Base-by-base conservation (phyloP, 176 grass and related monocot species). In the Typha latifolia region DNA sequence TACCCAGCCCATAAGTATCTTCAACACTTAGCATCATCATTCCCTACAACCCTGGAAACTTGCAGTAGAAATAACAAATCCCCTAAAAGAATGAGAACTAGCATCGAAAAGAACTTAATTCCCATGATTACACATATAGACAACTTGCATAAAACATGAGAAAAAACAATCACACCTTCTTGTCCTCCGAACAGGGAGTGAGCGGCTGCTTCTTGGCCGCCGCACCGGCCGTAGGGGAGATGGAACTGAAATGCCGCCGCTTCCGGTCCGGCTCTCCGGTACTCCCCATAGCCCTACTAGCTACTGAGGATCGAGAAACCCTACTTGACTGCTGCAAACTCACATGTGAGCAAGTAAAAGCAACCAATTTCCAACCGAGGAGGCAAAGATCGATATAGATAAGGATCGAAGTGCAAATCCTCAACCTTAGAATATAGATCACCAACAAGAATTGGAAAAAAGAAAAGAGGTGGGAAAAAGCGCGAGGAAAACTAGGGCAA, bases 221-320 rank as follows among this genome's bases (percentile, higher is more conserved):
- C 3, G 83, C 47, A 14, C 66, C 70, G 10, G 71, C 72, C n/a
- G 81, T 78, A 21, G 82, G 81, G 59, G 78, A 81, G 53, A 87
- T 76, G 62, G 89, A 74, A 68, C 62, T 72, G 55, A 86, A 71
- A 56, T 85, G 76, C 14, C 76, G 81, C 56, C 89, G 79, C 79
- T 92, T 85, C 79, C 76, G 72, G 56, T 82, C 84, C 12, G 84
- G 72, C 37, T 88, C 89, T 49, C 76, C 82, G 14, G 89, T 85
- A 79, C 79, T 82, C 76, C 72, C 84, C 89, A 91, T 92, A 48
- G 49, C 69, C 66, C 77, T 26, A 78, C 73, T 26, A 81, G 53
- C 73, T 48, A 24, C 70, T 66, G 74, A 69, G 48, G 56, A 66
- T 16, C 24, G 37, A 48, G 29, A 78, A 82, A 77, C 81, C 81